Evolutionary conservation across 352 stramenopile species (phyloP).

Genomic region (Phytopythium ostracodes): DNA sequence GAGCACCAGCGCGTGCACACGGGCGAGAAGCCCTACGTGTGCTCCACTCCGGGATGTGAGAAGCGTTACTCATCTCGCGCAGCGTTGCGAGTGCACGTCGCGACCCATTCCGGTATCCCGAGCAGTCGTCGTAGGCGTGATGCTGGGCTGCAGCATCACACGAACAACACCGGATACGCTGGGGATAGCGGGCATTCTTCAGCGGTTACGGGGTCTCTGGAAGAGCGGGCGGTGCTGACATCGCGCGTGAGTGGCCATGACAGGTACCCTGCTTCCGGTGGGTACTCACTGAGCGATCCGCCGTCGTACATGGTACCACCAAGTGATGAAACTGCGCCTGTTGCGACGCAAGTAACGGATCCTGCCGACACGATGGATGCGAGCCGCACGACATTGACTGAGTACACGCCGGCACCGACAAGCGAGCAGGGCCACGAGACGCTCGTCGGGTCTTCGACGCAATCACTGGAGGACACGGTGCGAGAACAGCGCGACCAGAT

Average conservation of each 20-base stretch:
- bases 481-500: constrained; percentile 45
- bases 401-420: not conserved
- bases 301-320: not conserved
- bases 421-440: not conserved
- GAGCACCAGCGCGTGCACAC: constrained; percentile 70
- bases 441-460: not conserved
- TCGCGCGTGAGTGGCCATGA: not conserved
- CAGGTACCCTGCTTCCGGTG: not conserved
- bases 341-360: too few species aligned
- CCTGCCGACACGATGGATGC: not conserved
- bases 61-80: constrained; percentile 68
- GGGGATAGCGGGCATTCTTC: not conserved
- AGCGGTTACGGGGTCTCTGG: not conserved
- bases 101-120: constrained; percentile 21
- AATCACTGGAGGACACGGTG: constrained; percentile 29
- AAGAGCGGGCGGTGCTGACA: not conserved
- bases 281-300: not conserved
- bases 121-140: not conserved
- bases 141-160: not conserved
- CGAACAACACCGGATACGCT: not conserved
- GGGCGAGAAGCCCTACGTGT: constrained; percentile 68
- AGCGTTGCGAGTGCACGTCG: constrained; percentile 55
- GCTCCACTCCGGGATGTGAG: constrained; percentile 38
- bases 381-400: too few species aligned
- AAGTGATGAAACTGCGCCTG: not conserved